Percentiles rank a stretch among this genome's conserved stretches.
Evolutionary conservation across 2,329 filamentous ascomycete genomes (phyloP).

Genomic region (Penicillium sp.): DNA sequence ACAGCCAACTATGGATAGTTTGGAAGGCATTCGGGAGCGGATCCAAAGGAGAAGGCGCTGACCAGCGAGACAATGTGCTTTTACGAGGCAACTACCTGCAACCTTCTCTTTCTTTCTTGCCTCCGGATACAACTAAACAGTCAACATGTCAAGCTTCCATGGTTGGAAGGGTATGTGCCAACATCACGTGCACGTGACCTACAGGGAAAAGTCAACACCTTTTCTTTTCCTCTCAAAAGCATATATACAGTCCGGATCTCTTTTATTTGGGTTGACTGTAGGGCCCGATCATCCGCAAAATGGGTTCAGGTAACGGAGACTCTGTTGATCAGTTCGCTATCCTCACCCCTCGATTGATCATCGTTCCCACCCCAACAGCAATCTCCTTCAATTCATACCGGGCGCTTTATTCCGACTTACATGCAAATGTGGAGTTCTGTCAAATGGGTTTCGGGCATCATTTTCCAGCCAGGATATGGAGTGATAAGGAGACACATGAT

Average conservation of each 20-base stretch:
- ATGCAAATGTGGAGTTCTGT: conserved; percentile 16
- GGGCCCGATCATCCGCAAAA: not conserved
- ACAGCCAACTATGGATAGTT: not conserved
- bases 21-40: not conserved
- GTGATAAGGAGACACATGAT: conserved; percentile 14
- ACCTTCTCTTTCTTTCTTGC: too few relatives aligned
- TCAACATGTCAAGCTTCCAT: not conserved
- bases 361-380: conserved; percentile 19
- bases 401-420: conserved; percentile 15
- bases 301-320: not conserved
- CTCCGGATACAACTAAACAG: too few relatives aligned
- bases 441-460: conserved; percentile 17
- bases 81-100: too few relatives aligned
- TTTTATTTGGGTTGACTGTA: not conserved
- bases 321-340: conserved; percentile 12
- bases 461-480: conserved; percentile 15
- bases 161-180: not conserved
- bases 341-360: conserved; percentile 15
- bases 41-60: not conserved
- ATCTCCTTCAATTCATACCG: conserved; percentile 12
- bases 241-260: not conserved
- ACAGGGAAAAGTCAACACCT: not conserved
- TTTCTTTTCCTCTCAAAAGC: not conserved
- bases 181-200: not conserved
- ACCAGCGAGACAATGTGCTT: too few relatives aligned